These are phyloP conservation scores for Mycena galericulata DNA, from an alignment of 768 basidiomycete genomes.

Conservation along the genomic window DNA sequence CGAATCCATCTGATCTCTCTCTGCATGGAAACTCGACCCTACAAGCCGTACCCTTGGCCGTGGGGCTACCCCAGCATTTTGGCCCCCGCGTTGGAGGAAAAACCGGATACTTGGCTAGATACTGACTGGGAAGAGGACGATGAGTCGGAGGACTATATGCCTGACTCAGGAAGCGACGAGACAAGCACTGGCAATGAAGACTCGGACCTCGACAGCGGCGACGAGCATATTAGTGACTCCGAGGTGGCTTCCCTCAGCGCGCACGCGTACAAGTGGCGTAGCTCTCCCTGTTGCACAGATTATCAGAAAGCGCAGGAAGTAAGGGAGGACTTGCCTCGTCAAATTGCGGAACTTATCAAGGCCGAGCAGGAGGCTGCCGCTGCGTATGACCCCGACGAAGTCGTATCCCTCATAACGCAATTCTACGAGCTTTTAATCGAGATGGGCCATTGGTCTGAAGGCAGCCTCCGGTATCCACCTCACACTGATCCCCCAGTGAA, in stretches of 20 bases:
- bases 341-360: conserved; percentile 14
- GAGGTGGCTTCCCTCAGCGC: background rate
- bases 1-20: no score
- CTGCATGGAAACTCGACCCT: background rate
- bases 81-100: background rate
- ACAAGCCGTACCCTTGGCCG: conserved; percentile 17
- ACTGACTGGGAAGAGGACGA: conserved; percentile 1
- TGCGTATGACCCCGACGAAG: conserved; percentile 21
- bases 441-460: no score
- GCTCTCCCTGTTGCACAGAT: background rate
- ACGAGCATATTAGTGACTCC: conserved; percentile 5
- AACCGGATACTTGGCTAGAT: conserved; percentile 22
- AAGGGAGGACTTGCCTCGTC: conserved; percentile 7
- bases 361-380: conserved; percentile 20
- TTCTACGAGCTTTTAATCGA: no score
- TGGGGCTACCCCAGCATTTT: conserved; percentile 20
- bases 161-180: background rate
- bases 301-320: background rate
- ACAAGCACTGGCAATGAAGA: no score
- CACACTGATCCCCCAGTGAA: no score
- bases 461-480: no score
- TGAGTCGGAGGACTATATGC: background rate
- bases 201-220: background rate
- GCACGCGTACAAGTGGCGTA: background rate
- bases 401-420: conserved; percentile 19